Conservation (phyloP, 2,329 filamentous ascomycete genomes). For the Beauveria brongniartii region DNA sequence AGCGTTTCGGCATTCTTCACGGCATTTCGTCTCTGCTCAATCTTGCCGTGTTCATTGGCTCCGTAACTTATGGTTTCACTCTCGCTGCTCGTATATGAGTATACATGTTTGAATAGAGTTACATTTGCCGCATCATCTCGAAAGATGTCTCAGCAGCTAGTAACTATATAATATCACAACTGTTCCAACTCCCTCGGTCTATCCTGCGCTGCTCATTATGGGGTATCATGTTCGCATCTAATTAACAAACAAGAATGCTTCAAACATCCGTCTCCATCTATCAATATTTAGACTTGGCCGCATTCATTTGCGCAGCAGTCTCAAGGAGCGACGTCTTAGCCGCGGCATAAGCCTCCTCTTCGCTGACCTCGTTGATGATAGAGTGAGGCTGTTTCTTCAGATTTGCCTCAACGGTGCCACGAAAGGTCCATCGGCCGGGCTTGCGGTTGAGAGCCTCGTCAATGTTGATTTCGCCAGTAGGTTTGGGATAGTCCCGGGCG, state of each 20-base stretch:
- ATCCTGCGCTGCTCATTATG: background rate
- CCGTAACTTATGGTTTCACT: conserved; percentile 69
- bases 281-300: conserved; percentile 18
- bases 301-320: background rate
- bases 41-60: conserved; percentile 58
- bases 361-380: conserved; percentile 17
- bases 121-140: background rate
- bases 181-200: background rate
- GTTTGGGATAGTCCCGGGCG: conserved; percentile 33
- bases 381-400: conserved; percentile 15
- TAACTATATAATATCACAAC: background rate
- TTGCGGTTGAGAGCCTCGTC: conserved; percentile 34
- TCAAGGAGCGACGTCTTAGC: conserved; percentile 40
- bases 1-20: conserved; percentile 70
- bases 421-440: conserved; percentile 35
- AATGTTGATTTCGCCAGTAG: conserved; percentile 30
- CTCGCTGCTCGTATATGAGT: conserved; percentile 44
- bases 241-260: background rate
- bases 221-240: conserved; percentile 1
- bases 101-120: background rate
- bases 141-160: background rate
- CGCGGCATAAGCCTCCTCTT: conserved; percentile 29
- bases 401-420: conserved; percentile 26
- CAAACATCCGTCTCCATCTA: conserved; percentile 1
- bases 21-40: conserved; percentile 76